Evolutionary conservation across 2,329 filamentous ascomycete species (phyloP).

Genomic region (Fusarium subglutinans): DNA sequence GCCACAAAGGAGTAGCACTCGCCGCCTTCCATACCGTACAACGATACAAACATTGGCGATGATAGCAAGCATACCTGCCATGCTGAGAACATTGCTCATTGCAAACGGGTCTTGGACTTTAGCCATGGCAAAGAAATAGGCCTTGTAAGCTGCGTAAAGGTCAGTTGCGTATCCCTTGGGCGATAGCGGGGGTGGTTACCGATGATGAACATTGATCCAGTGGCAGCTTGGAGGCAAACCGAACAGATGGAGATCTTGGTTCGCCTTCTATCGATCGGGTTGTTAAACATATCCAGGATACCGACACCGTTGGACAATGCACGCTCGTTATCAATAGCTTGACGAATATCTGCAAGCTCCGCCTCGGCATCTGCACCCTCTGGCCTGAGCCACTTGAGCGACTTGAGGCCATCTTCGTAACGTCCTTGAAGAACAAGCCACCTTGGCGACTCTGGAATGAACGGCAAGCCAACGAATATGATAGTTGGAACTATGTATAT

Average conservation of each 20-base stretch:
- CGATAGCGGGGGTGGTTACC: background rate
- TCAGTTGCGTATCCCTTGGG: accelerated
- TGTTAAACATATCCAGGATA: constrained; percentile 33
- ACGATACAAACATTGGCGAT: constrained; percentile 36
- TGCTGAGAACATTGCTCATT: constrained; percentile 39
- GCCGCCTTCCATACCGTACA: constrained; percentile 30
- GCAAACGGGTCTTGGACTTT: constrained; percentile 35
- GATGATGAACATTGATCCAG: constrained; percentile 39
- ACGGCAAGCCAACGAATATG: constrained; percentile 16
- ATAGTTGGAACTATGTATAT: constrained; percentile 30
- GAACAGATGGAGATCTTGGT: constrained; percentile 30
- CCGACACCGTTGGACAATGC: constrained; percentile 18
- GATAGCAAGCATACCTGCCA: constrained; percentile 30
- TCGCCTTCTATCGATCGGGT: constrained; percentile 26
- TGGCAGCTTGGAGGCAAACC: constrained; percentile 31
- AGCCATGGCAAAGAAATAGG: constrained; percentile 39
- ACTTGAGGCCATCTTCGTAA: constrained; percentile 28
- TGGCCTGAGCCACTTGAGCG: constrained; percentile 28
- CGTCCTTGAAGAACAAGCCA: constrained; percentile 37
- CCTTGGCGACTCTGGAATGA: constrained; percentile 36
- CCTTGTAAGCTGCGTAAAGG: constrained; percentile 27
- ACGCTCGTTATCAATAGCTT: constrained; percentile 26
- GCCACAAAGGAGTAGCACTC: constrained; percentile 15
- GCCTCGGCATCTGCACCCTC: constrained; percentile 6
- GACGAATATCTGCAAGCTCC: constrained; percentile 25